phyloP scores from a whole-genome alignment of 805 yeast genomes.

The Hanseniaspora taiwanica region DNA sequence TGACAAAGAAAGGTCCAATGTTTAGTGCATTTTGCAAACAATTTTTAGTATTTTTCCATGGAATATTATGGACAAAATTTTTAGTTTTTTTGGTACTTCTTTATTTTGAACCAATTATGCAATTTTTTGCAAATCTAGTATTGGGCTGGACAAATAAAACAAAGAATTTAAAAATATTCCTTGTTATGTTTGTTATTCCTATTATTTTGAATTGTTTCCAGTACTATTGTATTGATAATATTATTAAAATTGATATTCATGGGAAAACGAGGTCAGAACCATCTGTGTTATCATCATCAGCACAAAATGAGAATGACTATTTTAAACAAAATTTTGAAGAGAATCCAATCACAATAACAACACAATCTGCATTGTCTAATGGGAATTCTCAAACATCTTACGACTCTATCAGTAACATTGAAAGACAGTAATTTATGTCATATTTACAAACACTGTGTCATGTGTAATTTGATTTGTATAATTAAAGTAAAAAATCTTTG shows the following conservation, averaged over 20 bases:
- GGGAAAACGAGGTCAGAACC: no score
- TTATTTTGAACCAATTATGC: constrained; percentile 43
- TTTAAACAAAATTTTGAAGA: neutral
- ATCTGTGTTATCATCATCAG: neutral
- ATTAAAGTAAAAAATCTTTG: no score
- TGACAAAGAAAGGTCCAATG: constrained; percentile 54
- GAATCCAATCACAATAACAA: no score
- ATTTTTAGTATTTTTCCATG: constrained; percentile 49
- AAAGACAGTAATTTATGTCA: no score
- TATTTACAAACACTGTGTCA: no score
- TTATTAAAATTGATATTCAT: constrained; percentile 33
- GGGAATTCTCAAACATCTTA: no score
- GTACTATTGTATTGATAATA: constrained; percentile 57
- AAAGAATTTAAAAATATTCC: constrained; percentile 71
- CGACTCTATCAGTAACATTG: no score
- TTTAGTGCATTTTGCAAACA: constrained; percentile 60
- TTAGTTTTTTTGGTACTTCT: neutral
- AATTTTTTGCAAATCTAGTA: constrained; percentile 60
- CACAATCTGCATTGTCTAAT: no score
- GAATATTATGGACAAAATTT: constrained; percentile 17
- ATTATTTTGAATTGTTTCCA: constrained; percentile 62
- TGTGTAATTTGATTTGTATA: no score
- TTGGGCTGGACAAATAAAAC: constrained; percentile 73
- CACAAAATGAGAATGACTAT: neutral
- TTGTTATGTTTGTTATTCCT: constrained; percentile 78